Conservation (phyloP, 495 filamentous ascomycete genomes). For the Podospora bellae-mahoneyi region DNA sequence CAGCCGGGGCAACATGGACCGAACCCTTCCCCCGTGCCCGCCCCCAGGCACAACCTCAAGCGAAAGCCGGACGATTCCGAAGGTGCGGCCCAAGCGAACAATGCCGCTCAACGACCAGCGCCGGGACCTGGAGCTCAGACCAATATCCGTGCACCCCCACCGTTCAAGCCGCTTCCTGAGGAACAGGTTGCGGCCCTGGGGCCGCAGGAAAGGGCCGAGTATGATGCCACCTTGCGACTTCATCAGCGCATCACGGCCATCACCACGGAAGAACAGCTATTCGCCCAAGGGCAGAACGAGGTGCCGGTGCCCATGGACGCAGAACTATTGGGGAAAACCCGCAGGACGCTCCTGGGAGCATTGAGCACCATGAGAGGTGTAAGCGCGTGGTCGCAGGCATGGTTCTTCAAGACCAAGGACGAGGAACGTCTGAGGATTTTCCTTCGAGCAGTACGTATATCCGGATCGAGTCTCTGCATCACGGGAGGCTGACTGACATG, state of each 20-base stretch:
- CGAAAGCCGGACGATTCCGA: conserved; percentile 65
- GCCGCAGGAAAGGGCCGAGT: not conserved
- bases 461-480: not conserved
- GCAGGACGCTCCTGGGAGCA: conserved; percentile 32
- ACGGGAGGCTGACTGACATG: conserved; percentile 32
- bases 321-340: conserved; percentile 22
- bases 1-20: conserved; percentile 19
- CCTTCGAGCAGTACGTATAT: conserved; percentile 44
- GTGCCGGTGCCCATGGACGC: conserved; percentile 6
- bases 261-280: not conserved
- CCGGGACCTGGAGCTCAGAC: conserved; percentile 8
- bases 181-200: not conserved
- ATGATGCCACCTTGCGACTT: not conserved
- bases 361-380: conserved; percentile 36
- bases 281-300: not conserved
- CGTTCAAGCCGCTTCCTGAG: conserved; percentile 2
- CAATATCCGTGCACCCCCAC: not conserved
- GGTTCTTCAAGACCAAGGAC: conserved; percentile 43
- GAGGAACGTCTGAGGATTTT: conserved; percentile 44
- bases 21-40: conserved; percentile 26
- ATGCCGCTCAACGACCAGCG: conserved; percentile 33
- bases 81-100: conserved; percentile 44
- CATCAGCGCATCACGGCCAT: not conserved
- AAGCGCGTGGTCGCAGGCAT: conserved; percentile 28
- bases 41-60: conserved; percentile 45